These are phyloP conservation scores for Neopestalotiopsis rosae DNA, from an alignment of 2,329 filamentous ascomycete genomes.

Conservation along the genomic window DNA sequence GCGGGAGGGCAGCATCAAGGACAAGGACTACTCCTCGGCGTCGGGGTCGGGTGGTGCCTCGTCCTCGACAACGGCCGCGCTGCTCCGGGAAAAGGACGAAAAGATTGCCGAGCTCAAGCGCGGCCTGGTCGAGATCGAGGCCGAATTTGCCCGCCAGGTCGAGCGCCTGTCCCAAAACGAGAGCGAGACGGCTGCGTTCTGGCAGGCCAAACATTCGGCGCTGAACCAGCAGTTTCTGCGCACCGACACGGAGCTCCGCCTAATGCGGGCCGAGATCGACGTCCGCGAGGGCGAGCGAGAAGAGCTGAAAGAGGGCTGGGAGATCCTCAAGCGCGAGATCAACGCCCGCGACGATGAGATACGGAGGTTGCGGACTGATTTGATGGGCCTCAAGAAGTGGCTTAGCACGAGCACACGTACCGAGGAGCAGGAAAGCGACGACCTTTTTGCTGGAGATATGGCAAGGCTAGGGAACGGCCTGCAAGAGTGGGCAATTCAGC, in stretches of 20 bases:
- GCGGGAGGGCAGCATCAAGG: slow-evolving; percentile 26
- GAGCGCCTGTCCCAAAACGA: slow-evolving; percentile 59
- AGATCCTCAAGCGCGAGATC: slow-evolving; percentile 51
- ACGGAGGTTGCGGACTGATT: slow-evolving; percentile 59
- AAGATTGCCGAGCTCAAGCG: slow-evolving; percentile 58
- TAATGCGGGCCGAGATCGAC: slow-evolving; percentile 56
- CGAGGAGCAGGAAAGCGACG: slow-evolving; percentile 68
- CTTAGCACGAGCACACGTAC: slow-evolving; percentile 70
- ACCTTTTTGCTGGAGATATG: slow-evolving; percentile 68
- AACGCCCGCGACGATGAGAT: slow-evolving; percentile 62
- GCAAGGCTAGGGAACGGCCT: slow-evolving; percentile 67
- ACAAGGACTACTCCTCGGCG: slow-evolving; percentile 16
- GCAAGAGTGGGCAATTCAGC: slow-evolving; percentile 76
- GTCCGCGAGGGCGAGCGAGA: slow-evolving; percentile 51
- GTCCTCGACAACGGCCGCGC: slow-evolving; percentile 26
- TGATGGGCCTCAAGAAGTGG: slow-evolving; percentile 73
- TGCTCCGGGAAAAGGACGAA: slow-evolving; percentile 53
- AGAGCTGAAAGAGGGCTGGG: slow-evolving; percentile 56
- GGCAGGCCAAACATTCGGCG: slow-evolving; percentile 60
- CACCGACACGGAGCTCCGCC: slow-evolving; percentile 57
- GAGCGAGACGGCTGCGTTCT: slow-evolving; percentile 60
- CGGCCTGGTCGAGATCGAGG: slow-evolving; percentile 58
- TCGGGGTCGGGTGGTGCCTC: background rate
- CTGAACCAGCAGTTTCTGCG: slow-evolving; percentile 58
- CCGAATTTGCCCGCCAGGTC: slow-evolving; percentile 58